Percentiles rank a stretch among this genome's conserved stretches.
Evolutionary conservation across 352 stramenopile genomes (phyloP).

Genomic region (Pythium grandisporangium): DNA sequence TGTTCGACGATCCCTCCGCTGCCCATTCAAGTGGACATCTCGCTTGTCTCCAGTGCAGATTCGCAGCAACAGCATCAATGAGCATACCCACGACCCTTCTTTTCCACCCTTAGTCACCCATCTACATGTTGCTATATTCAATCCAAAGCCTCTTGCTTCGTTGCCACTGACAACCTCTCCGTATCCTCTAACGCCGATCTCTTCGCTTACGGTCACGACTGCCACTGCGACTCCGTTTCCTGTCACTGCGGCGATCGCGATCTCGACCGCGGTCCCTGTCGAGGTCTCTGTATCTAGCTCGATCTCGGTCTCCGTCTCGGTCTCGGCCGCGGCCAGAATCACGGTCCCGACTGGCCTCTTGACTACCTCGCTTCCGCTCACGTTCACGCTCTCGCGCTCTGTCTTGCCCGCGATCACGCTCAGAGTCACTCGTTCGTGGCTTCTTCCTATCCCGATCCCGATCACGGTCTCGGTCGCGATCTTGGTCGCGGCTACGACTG

Average conservation of each 20-base stretch:
- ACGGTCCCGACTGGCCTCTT: background rate
- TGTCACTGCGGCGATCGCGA: slow-evolving; percentile 5
- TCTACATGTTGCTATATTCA: too few relatives aligned
- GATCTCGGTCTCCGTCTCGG: background rate
- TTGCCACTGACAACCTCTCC: too few relatives aligned
- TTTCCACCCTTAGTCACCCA: too few relatives aligned
- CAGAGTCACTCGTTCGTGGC: too few relatives aligned
- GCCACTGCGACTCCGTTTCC: slow-evolving; percentile 18
- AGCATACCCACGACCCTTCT: too few relatives aligned
- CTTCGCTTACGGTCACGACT: slow-evolving; percentile 16
- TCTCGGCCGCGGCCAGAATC: slow-evolving; percentile 1
- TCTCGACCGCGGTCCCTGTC: background rate
- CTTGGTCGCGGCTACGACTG: slow-evolving; percentile 7
- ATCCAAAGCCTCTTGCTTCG: too few relatives aligned
- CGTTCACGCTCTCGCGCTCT: slow-evolving; percentile 12
- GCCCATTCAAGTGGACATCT: slow-evolving; percentile 58
- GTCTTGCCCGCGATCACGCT: too few relatives aligned
- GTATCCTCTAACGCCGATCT: slow-evolving; percentile 3
- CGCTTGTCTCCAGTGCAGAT: slow-evolving; percentile 30
- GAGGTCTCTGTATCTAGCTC: too few relatives aligned
- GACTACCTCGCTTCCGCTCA: slow-evolving; percentile 11
- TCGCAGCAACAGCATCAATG: too few relatives aligned
- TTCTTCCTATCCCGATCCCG: slow-evolving; percentile 6
- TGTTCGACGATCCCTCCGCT: slow-evolving; percentile 58
- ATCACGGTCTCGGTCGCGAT: slow-evolving; percentile 2